Conservation (phyloP, 306 rosid genomes). For the Arachis stenosperma region DNA sequence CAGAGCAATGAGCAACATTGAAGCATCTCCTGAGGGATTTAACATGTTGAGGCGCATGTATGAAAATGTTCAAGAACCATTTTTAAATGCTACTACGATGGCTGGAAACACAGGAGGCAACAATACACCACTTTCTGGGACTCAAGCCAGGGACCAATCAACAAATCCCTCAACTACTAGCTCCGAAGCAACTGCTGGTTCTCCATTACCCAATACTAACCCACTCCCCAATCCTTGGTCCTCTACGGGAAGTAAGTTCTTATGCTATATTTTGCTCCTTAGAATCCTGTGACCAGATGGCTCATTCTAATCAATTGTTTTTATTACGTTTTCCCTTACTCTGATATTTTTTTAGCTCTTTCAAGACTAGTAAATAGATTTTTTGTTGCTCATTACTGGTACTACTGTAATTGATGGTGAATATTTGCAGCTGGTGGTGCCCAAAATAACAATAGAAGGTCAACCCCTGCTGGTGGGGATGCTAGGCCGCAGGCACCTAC, state of each 20-base stretch:
- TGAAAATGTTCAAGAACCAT: constrained; percentile 93
- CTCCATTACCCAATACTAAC: constrained; percentile 80
- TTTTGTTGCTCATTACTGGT: constrained; percentile 15
- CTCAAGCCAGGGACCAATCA: constrained; percentile 46
- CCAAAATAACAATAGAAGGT: constrained; percentile 56
- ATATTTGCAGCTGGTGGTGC: constrained; percentile 62
- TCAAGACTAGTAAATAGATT: constrained; percentile 17
- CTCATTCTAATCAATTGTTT: constrained; percentile 1
- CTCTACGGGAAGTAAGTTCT: constrained; percentile 62
- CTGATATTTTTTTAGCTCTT: constrained; percentile 19
- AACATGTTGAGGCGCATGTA: constrained; percentile 96
- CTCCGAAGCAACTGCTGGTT: constrained; percentile 54
- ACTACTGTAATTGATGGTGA: constrained; percentile 26
- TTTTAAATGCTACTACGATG: constrained; percentile 87
- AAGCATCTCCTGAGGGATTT: constrained; percentile 88
- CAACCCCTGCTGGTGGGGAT: constrained; percentile 56
- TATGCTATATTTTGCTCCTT: constrained; percentile 25
- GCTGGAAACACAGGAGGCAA: constrained; percentile 68
- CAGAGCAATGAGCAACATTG: constrained; percentile 93
- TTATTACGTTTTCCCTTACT: background rate
- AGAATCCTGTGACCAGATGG: constrained; percentile 3
- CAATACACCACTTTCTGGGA: background rate
- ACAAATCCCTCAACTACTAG: constrained; percentile 57
- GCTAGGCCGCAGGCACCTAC: constrained; percentile 60
- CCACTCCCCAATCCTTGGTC: constrained; percentile 96